phyloP scores from a whole-genome alignment of 495 filamentous ascomycete species.

The Daldinia loculata region DNA sequence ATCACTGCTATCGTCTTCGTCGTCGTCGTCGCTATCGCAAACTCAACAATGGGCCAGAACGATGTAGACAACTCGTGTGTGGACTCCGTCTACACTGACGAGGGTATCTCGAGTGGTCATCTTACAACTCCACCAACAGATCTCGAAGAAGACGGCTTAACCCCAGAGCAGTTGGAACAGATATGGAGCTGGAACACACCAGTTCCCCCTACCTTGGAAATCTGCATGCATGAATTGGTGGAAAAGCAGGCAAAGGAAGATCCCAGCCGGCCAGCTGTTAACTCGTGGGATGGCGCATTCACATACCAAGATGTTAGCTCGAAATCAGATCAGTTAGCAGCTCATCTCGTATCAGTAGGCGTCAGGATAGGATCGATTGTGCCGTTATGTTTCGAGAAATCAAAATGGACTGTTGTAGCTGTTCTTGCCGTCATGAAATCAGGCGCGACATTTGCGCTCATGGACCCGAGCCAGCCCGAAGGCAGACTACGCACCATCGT shows the following conservation, averaged over 20 bases:
- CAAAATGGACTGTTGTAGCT: slow-evolving; percentile 60
- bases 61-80: slow-evolving; percentile 25
- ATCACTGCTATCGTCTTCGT: not conserved
- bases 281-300: slow-evolving; percentile 67
- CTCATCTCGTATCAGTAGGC: slow-evolving; percentile 51
- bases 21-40: not conserved
- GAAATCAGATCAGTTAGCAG: slow-evolving; percentile 59
- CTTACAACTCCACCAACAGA: slow-evolving; percentile 45
- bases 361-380: slow-evolving; percentile 58
- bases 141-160: slow-evolving; percentile 42
- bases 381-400: slow-evolving; percentile 66
- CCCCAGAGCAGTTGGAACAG: slow-evolving; percentile 44
- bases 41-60: slow-evolving; percentile 25
- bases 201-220: slow-evolving; percentile 48
- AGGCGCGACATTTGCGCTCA: slow-evolving; percentile 56
- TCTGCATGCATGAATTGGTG: slow-evolving; percentile 54
- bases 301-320: slow-evolving; percentile 64
- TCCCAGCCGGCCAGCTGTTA: slow-evolving; percentile 47
- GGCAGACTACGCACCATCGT: slow-evolving; percentile 64
- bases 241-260: slow-evolving; percentile 40
- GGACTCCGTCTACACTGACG: slow-evolving; percentile 37
- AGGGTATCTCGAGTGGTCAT: slow-evolving; percentile 34
- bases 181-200: slow-evolving; percentile 54
- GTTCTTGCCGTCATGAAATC: slow-evolving; percentile 64
- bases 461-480: slow-evolving; percentile 54